Conservation (phyloP, 306 rosid genomes). For the Herpetospermum pedunculosum region DNA sequence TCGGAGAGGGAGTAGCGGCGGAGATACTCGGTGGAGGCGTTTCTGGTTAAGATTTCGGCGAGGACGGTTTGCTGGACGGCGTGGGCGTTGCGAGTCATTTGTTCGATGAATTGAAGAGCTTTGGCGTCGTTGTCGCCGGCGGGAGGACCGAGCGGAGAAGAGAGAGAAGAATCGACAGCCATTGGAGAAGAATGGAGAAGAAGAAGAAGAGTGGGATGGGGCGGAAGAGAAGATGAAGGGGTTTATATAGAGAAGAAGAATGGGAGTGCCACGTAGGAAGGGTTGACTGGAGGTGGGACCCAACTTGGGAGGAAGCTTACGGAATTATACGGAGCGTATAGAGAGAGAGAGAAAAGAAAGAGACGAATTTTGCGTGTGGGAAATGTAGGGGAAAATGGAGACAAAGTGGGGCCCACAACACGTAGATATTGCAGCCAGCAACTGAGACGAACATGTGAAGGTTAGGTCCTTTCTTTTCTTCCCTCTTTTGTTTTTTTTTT, state of each 20-base stretch:
- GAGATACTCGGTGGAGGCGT: constrained; percentile 42
- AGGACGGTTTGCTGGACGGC: constrained; percentile 32
- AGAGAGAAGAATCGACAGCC: constrained; percentile 34
- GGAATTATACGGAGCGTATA: constrained; percentile 11
- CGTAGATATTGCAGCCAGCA: constrained; percentile 29
- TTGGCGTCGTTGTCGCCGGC: constrained; percentile 40
- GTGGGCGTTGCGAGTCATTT: constrained; percentile 36
- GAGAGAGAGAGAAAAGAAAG: neutral
- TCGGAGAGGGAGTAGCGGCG: constrained; percentile 29
- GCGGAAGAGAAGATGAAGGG: neutral
- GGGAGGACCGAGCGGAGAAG: constrained; percentile 42
- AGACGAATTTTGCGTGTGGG: constrained; percentile 1
- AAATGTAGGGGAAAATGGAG: constrained; percentile 21
- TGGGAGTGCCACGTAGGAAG: constrained; percentile 18
- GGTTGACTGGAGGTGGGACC: constrained; percentile 10
- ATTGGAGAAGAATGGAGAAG: neutral
- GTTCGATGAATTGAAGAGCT: constrained; percentile 38
- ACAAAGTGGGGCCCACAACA: constrained; percentile 31
- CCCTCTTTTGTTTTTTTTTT: neutral
- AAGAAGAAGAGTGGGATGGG: neutral
- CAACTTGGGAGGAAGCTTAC: constrained; percentile 13
- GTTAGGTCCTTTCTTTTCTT: constrained; percentile 8
- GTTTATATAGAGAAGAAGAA: constrained; percentile 6
- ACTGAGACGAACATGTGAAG: constrained; percentile 31
- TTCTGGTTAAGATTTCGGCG: constrained; percentile 26